Evolutionary conservation across 441 rosid species (phyloP).

Genomic region (Theobroma grandiflorum): DNA sequence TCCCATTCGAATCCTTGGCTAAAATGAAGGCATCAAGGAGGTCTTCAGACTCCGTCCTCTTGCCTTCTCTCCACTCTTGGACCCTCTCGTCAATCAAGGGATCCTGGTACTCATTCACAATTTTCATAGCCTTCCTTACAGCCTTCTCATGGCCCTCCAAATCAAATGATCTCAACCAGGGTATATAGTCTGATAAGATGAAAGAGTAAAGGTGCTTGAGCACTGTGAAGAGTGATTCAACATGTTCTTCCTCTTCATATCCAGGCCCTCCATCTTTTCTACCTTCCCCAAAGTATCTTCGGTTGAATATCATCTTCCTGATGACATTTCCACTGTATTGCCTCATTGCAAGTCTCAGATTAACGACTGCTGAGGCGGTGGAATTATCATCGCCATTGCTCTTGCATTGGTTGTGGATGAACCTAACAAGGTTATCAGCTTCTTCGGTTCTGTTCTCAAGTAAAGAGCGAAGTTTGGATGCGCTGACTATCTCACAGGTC

Average conservation of each 20-base stretch:
- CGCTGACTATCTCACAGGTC: slow-evolving; percentile 44
- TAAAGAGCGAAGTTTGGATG: slow-evolving; percentile 48
- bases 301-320: slow-evolving; percentile 50
- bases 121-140: slow-evolving; percentile 35
- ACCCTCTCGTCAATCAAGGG: slow-evolving; percentile 44
- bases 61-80: slow-evolving; percentile 35
- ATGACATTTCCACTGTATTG: slow-evolving; percentile 59
- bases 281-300: slow-evolving; percentile 42
- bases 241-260: neutral
- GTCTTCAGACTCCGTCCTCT: slow-evolving; percentile 46
- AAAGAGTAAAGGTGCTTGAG: slow-evolving; percentile 41
- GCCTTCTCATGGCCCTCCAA: slow-evolving; percentile 57
- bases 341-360: slow-evolving; percentile 38
- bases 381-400: neutral
- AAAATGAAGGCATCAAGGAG: slow-evolving; percentile 48
- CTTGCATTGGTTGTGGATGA: slow-evolving; percentile 43
- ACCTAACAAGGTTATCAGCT: slow-evolving; percentile 53
- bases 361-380: neutral
- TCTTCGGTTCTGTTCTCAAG: slow-evolving; percentile 51
- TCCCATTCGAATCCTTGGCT: slow-evolving; percentile 37
- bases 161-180: slow-evolving; percentile 54
- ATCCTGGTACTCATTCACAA: slow-evolving; percentile 39
- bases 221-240: slow-evolving; percentile 41
- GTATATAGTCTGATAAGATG: slow-evolving; percentile 56
- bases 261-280: neutral